Base-by-base conservation (phyloP, 331 rosid species). In the Ulmus americana region DNA sequence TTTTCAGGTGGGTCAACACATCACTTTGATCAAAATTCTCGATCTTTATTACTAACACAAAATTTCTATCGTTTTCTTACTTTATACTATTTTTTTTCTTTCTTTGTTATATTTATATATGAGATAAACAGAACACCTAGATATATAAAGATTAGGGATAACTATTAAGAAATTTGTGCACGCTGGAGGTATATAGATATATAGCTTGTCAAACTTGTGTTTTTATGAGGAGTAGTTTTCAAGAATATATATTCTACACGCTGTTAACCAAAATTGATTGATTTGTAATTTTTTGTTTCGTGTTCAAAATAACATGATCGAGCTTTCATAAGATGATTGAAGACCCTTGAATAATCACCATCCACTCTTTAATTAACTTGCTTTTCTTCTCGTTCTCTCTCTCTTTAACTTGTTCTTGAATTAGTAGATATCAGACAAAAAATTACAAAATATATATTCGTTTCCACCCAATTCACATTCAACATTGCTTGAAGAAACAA, bases 1-100 rank as follows among this genome's bases (percentile, higher is more conserved):
- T 69, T 63, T 73, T 73, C 42, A 73, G 63, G 68, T 40, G 58
- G 51, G 60, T 49, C 46, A 16, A 18, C 53, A 8, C 43, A 55
- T 55, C 41, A 28, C 41, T 55, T 55, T 2, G 35, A 28, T 28
- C 35, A 28, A 28, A 28, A 28, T 28, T 28, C 35, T 28, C 35
- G 2, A 28, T 28, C 35, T 28, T 28, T 28, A 28, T 28, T 28
- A 28, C 4, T 2, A 28, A 28, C 35, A 28, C 35, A 28, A 28
- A 28, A 28, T 28, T 28, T 28, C 35, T 28, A 28, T 28, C 35
- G 35, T 28, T 28, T 28, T 28, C 4, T 28, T 28, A 28, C 35
- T 28, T 28, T 3, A 28, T 28, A 28, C 35, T 2, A 1, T 2
- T 28, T 28, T 28, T 28, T 28, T 28, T 28, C 2, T 28, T 3